A percentile compares a stretch with the other conserved stretches of the same genome.
These are phyloP conservation scores for Fusarium nisikadoi DNA, from an alignment of 2,329 filamentous ascomycete species.

Conservation along the genomic window DNA sequence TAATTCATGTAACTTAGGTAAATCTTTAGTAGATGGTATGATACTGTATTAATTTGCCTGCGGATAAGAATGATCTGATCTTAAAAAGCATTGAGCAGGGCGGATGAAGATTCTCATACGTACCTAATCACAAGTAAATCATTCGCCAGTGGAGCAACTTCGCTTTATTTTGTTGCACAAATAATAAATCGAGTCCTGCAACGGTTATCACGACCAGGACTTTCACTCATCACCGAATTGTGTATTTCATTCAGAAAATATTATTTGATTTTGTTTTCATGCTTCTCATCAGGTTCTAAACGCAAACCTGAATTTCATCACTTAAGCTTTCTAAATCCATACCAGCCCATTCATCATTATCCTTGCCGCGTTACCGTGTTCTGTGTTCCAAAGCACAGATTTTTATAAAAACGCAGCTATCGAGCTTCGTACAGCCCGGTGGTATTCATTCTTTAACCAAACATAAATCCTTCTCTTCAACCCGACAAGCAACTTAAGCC, in stretches of 20 bases:
- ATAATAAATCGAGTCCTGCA: neutral
- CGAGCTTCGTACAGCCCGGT: conserved; percentile 31
- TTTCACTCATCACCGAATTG: neutral
- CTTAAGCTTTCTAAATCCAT: conserved; percentile 43
- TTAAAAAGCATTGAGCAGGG: neutral
- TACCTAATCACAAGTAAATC: neutral
- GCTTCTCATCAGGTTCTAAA: conserved; percentile 29
- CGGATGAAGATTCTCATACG: neutral
- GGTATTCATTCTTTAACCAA: conserved; percentile 35
- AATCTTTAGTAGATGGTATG: neutral
- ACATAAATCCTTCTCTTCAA: conserved; percentile 24
- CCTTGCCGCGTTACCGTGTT: conserved; percentile 40
- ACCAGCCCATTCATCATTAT: conserved; percentile 43
- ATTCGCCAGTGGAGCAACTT: neutral
- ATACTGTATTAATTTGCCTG: neutral
- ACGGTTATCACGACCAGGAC: neutral
- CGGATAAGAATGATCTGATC: neutral
- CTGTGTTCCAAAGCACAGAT: conserved; percentile 41
- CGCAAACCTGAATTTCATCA: conserved; percentile 30
- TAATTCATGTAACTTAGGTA: too few relatives aligned
- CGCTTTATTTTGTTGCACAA: neutral
- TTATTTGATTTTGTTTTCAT: conserved; percentile 25
- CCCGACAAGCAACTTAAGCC: conserved; percentile 69
- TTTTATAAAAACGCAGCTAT: conserved; percentile 36
- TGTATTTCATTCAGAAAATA: neutral